These are phyloP conservation scores for Saturnispora hagleri DNA, from an alignment of 805 yeast genomes.

Conservation along the genomic window DNA sequence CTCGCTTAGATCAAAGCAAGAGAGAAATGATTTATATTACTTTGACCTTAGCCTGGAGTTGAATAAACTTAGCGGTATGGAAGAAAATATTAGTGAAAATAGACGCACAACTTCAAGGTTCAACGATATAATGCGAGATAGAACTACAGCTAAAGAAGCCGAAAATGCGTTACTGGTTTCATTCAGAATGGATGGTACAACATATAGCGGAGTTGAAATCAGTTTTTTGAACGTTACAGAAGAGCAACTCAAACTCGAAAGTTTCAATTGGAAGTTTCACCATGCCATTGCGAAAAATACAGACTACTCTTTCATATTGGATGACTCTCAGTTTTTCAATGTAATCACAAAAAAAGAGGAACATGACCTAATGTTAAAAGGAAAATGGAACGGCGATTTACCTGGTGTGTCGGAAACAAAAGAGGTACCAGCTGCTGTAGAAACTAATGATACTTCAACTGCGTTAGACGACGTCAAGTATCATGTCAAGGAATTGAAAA, in stretches of 20 bases:
- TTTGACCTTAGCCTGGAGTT: constrained; percentile 24
- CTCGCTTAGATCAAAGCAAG: constrained; percentile 22
- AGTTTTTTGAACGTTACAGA: constrained; percentile 62
- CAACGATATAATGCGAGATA: constrained; percentile 28
- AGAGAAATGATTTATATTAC: constrained; percentile 27
- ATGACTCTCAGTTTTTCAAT: constrained; percentile 18
- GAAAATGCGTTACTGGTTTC: constrained; percentile 15
- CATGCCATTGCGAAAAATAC: constrained; percentile 30
- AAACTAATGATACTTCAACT: constrained; percentile 8
- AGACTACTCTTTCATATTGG: constrained; percentile 24
- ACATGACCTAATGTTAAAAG: background rate
- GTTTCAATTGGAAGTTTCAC: constrained; percentile 76
- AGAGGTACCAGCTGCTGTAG: background rate
- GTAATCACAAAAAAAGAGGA: constrained; percentile 9
- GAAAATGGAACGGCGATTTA: background rate
- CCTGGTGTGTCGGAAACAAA: background rate
- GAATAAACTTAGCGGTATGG: constrained; percentile 14
- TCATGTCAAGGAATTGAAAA: constrained; percentile 3
- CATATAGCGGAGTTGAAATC: constrained; percentile 59
- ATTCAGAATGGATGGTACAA: constrained; percentile 55
- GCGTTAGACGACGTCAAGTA: constrained; percentile 8
- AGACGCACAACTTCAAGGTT: constrained; percentile 1
- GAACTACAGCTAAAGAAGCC: background rate
- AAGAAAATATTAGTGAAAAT: background rate
- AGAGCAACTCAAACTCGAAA: constrained; percentile 41